These are phyloP conservation scores for Spiraea crenata DNA, from an alignment of 331 rosid species.

Conservation along the genomic window DNA sequence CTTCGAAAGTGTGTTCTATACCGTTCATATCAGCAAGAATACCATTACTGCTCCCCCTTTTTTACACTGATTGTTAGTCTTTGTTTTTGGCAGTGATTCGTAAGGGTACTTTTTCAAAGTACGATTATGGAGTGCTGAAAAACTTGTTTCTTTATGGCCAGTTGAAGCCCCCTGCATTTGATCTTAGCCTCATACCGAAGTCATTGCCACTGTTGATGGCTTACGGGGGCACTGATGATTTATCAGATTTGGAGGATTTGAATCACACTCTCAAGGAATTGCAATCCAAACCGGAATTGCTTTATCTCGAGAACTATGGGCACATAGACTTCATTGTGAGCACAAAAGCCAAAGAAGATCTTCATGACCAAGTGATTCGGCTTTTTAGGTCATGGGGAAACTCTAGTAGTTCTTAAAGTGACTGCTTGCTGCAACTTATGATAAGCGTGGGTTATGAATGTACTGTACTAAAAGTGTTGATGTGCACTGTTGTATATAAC, in stretches of 20 bases:
- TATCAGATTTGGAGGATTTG: slow-evolving; percentile 70
- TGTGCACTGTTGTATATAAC: slow-evolving; percentile 18
- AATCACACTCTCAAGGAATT: slow-evolving; percentile 63
- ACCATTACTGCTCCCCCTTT: neutral
- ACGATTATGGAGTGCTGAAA: slow-evolving; percentile 77
- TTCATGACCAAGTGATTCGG: slow-evolving; percentile 60
- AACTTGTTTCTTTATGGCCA: slow-evolving; percentile 63
- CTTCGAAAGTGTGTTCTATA: slow-evolving; percentile 73
- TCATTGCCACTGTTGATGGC: slow-evolving; percentile 92
- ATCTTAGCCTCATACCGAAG: slow-evolving; percentile 68
- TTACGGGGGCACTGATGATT: slow-evolving; percentile 78
- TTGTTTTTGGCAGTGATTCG: slow-evolving; percentile 71
- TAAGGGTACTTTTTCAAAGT: slow-evolving; percentile 68
- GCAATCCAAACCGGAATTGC: slow-evolving; percentile 64
- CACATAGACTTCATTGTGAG: slow-evolving; percentile 84
- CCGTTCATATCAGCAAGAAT: slow-evolving; percentile 19
- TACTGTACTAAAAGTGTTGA: neutral
- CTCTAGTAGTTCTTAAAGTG: slow-evolving; percentile 44
- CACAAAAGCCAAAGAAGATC: slow-evolving; percentile 61
- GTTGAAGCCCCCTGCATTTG: slow-evolving; percentile 67
- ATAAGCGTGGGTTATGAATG: neutral
- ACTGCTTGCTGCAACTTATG: slow-evolving; percentile 9
- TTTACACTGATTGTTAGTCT: slow-evolving; percentile 4
- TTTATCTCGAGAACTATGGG: slow-evolving; percentile 80
- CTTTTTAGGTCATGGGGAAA: slow-evolving; percentile 56